A percentile compares a stretch with the other conserved stretches of the same genome.
phyloP scores from a whole-genome alignment of 169 alveolate species.

The Amoebophrya sp. region DNA sequence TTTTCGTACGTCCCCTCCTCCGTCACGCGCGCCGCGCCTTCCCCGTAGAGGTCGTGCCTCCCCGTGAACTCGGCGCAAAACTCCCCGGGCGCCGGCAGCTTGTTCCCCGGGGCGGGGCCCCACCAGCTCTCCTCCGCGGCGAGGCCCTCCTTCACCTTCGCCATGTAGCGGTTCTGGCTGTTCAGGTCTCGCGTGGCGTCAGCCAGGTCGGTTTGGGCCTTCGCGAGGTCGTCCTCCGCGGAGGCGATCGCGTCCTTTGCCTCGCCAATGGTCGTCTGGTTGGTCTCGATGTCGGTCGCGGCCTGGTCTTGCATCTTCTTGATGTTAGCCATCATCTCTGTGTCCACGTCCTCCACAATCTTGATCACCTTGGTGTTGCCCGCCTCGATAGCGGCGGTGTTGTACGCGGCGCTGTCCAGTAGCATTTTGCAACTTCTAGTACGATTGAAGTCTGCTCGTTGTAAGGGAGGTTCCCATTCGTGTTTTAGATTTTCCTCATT shows the following conservation, averaged over 20 bases:
- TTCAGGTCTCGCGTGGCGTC: not conserved
- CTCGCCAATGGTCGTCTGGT: not conserved
- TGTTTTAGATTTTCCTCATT: no score
- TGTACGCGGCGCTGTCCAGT: not conserved
- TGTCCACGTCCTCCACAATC: not conserved
- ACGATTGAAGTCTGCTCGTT: no score
- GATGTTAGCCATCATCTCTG: not conserved
- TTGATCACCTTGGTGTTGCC: not conserved
- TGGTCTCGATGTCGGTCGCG: not conserved
- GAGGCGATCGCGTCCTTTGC: not conserved
- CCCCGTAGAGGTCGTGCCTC: not conserved
- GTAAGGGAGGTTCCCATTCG: no score
- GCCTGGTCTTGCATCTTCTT: not conserved
- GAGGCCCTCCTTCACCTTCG: not conserved
- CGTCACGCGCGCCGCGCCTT: not conserved
- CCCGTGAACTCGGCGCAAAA: not conserved
- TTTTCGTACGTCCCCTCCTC: not conserved
- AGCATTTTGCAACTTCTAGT: no score
- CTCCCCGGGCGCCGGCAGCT: not conserved
- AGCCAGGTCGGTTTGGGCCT: not conserved
- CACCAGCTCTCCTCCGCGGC: not conserved
- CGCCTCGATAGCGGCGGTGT: not conserved
- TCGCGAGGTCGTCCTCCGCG: not conserved
- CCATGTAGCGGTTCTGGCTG: conserved; percentile 6
- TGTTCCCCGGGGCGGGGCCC: not conserved